Evolutionary conservation across 148 eudicot genomes (phyloP).

Genomic region (Vaccinium corymbosum): DNA sequence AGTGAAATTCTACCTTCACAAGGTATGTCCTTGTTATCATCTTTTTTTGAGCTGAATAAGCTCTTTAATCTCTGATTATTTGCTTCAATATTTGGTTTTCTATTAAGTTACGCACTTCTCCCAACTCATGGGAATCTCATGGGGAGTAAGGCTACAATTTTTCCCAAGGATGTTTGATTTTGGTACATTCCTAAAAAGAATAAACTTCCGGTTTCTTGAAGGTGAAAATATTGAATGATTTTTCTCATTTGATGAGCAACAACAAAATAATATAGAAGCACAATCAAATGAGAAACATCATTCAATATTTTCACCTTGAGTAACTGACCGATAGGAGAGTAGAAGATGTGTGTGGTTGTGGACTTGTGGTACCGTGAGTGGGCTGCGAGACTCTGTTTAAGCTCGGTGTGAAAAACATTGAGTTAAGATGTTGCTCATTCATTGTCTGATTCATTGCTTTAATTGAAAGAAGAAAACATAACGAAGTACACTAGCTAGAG

Average conservation of each 20-base stretch:
- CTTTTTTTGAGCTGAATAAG: background rate
- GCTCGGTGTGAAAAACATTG: background rate
- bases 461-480: background rate
- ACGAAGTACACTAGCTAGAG: background rate
- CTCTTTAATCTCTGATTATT: background rate
- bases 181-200: background rate
- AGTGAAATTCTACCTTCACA: conserved; percentile 62
- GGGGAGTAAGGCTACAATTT: background rate
- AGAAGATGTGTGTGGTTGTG: background rate
- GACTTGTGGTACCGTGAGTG: background rate
- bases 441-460: background rate
- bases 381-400: background rate
- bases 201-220: background rate
- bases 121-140: background rate
- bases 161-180: background rate
- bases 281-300: too few species aligned
- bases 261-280: too few species aligned
- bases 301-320: background rate
- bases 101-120: background rate
- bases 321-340: background rate
- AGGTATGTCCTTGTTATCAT: conserved; percentile 35
- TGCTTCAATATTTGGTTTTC: background rate
- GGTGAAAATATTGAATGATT: background rate
- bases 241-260: background rate
- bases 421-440: background rate